Base-by-base conservation (phyloP, 441 rosid species). In the Raphanus hybrid region DNA sequence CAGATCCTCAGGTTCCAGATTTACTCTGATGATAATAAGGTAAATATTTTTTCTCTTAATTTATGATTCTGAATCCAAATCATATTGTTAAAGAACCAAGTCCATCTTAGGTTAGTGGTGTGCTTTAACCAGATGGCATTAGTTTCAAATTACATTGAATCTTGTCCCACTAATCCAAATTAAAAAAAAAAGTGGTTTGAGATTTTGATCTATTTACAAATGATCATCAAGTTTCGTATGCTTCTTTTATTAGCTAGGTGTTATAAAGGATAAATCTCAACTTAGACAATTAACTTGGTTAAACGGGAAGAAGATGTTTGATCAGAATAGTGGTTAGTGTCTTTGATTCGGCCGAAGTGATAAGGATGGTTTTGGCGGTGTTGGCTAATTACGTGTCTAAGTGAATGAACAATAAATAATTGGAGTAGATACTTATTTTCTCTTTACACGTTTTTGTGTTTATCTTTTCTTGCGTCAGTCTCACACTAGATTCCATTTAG, bases 11-110 rank as follows among this genome's bases (percentile, higher is more conserved):
- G 90, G 72, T 86, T 95, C 79, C 93, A 90, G 84, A 85, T 89
- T 75, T 92, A 86, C 85, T 52, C 86, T 45, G 93, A 90, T 84
- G 94, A 92, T 82, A 87, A 91, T 84, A 90, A 91, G 99, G 99
- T 92, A 82, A 20, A 66, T 11, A 7, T 18, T 55, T 55, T 16
- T 18, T 15, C 3, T 6, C 4, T 7, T 16, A 54, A 0, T 12
- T 5, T 9, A 9, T 58, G 26, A 1, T 66, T 72, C 20, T 43
- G 52, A 18, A 16, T 45, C 15, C 26, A 58, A 35, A 52, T 58
- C 5, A 45, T 41, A 1, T 3, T 39, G 16, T 37, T 64, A 64
- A 39, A n/a, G 52, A 37, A 15, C 50, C 67, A 37, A 64, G 14
- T 63, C 3, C 18, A 34, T 16, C 29, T 39, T 18, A 37, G 54